phyloP scores from a whole-genome alignment of 2,329 filamentous ascomycete genomes.

The Nannizziopsis barbatae region DNA sequence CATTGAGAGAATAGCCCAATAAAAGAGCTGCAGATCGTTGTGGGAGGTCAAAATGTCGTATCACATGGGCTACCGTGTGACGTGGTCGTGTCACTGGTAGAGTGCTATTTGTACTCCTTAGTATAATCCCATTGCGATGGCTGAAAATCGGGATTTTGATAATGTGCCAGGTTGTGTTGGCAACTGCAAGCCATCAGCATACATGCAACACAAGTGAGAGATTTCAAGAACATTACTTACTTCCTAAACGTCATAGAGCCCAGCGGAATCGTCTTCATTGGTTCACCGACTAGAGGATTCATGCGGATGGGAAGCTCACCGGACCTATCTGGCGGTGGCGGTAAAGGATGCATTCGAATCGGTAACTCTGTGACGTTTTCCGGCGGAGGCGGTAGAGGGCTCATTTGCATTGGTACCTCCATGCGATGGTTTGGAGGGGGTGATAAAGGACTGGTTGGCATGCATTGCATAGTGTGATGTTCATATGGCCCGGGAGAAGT shows the following conservation, averaged over 20 bases:
- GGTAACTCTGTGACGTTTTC: constrained; percentile 13
- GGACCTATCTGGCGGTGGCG: constrained; percentile 23
- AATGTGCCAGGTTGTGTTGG: constrained; percentile 37
- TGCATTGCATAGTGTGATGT: neutral
- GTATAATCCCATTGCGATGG: constrained; percentile 35
- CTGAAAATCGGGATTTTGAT: constrained; percentile 37
- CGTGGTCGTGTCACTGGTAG: neutral
- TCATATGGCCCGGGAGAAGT: neutral
- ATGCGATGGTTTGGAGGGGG: constrained; percentile 20
- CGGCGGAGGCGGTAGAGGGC: constrained; percentile 19
- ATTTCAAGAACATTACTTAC: constrained; percentile 20
- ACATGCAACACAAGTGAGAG: neutral
- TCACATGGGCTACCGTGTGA: constrained; percentile 10
- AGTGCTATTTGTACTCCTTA: constrained; percentile 23
- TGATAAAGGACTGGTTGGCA: constrained; percentile 20
- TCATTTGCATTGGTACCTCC: neutral
- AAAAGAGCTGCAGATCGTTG: neutral
- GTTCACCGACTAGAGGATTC: constrained; percentile 33
- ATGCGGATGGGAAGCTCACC: constrained; percentile 27
- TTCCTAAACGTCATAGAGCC: constrained; percentile 33
- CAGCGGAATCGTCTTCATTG: constrained; percentile 31
- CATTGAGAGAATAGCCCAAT: too few species aligned
- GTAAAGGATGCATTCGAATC: neutral
- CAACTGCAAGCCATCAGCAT: constrained; percentile 24
- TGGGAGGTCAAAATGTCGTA: neutral